phyloP scores from a whole-genome alignment of 2,329 filamentous ascomycete genomes.

The Pseudogymnoascus sp. region DNA sequence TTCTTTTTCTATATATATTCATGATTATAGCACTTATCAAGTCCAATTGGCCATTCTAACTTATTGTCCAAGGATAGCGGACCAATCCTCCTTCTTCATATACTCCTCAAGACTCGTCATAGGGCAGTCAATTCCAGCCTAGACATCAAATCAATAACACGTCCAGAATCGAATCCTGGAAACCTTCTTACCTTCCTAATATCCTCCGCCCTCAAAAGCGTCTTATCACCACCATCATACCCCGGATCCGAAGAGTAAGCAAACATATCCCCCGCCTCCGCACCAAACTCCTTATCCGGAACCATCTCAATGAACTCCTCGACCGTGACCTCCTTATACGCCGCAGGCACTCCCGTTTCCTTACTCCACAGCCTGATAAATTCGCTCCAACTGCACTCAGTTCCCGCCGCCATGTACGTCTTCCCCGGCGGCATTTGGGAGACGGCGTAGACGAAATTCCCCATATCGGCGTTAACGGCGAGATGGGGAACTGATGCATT shows the following conservation, averaged over 20 bases:
- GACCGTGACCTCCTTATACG: conserved; percentile 33
- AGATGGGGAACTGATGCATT: conserved; percentile 35
- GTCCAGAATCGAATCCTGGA: neutral
- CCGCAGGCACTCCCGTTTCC: conserved; percentile 27
- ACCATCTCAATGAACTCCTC: conserved; percentile 34
- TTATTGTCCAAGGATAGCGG: conserved; percentile 12
- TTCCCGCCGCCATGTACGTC: conserved; percentile 40
- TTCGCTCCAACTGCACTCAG: conserved; percentile 38
- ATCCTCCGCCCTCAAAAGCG: conserved; percentile 35
- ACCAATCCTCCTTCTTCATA: conserved; percentile 25
- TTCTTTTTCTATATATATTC: no score
- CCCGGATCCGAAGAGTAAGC: conserved; percentile 38
- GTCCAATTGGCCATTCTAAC: neutral
- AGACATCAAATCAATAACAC: neutral
- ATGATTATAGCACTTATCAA: no score
- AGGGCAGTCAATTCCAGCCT: conserved; percentile 16
- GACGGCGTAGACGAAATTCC: conserved; percentile 40
- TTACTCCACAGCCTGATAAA: conserved; percentile 36
- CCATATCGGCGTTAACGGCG: conserved; percentile 38
- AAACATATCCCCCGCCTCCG: conserved; percentile 40
- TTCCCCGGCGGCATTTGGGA: conserved; percentile 41
- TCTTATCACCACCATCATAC: conserved; percentile 38
- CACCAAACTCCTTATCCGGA: conserved; percentile 33
- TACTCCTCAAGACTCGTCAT: conserved; percentile 26
- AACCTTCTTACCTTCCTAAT: conserved; percentile 32